Conservation (phyloP, 1,139 yeast species). For the Debaryomycetaceae sp. region DNA sequence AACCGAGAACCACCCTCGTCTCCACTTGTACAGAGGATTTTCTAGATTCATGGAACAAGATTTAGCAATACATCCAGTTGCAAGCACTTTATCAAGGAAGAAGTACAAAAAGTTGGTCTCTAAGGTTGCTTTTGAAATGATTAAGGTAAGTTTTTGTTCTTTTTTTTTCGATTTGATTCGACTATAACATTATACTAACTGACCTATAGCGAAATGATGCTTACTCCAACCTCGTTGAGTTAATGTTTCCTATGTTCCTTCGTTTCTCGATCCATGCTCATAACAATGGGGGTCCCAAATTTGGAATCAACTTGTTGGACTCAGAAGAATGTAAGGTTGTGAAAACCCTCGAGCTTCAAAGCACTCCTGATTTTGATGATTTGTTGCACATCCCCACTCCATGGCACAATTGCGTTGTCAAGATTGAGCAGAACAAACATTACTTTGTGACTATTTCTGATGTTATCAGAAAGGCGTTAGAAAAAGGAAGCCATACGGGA, state of each 20-base stretch:
- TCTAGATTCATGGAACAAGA: slow-evolving; percentile 60
- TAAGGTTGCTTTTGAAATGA: slow-evolving; percentile 61
- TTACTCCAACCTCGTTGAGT: slow-evolving; percentile 58
- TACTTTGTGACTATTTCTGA: slow-evolving; percentile 28
- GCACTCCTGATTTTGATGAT: slow-evolving; percentile 33
- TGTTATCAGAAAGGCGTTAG: slow-evolving; percentile 21
- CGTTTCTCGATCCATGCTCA: slow-evolving; percentile 63
- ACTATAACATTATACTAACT: slow-evolving; percentile 13
- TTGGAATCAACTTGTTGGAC: slow-evolving; percentile 50
- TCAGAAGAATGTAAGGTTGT: slow-evolving; percentile 38
- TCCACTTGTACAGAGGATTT: slow-evolving; percentile 53
- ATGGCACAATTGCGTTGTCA: slow-evolving; percentile 59
- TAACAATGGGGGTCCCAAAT: slow-evolving; percentile 55
- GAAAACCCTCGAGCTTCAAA: slow-evolving; percentile 25
- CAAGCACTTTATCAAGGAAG: slow-evolving; percentile 40
- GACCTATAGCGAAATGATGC: slow-evolving; percentile 50
- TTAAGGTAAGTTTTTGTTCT: slow-evolving; percentile 24
- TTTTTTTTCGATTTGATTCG: background rate
- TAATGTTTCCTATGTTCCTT: slow-evolving; percentile 56
- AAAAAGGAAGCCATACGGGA: slow-evolving; percentile 20
- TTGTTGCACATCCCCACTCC: slow-evolving; percentile 64
- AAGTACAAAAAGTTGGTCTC: slow-evolving; percentile 49
- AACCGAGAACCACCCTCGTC: slow-evolving; percentile 48
- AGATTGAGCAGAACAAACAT: slow-evolving; percentile 26
- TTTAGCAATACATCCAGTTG: slow-evolving; percentile 39